A percentile compares a stretch with the other conserved stretches of the same genome.
Evolutionary conservation across 2,329 filamentous ascomycete species (phyloP).

Genomic region (Fusarium coicis): DNA sequence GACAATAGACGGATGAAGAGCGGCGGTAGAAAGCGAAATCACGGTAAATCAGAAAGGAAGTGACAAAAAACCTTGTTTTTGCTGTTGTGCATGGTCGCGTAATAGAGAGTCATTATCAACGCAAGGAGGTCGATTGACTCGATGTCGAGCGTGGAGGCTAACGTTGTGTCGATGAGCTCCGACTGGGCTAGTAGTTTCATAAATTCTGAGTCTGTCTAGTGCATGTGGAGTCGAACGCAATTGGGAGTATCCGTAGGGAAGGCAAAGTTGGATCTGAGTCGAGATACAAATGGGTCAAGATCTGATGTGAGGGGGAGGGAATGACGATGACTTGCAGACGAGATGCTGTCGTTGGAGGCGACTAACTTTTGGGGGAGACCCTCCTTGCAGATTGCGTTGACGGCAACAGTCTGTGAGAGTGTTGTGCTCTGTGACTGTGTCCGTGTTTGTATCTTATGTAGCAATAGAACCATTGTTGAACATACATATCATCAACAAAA

Average conservation of each 20-base stretch:
- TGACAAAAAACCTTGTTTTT: conserved; percentile 10
- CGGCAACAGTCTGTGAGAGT: neutral
- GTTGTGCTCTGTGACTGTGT: neutral
- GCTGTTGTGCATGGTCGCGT: conserved; percentile 15
- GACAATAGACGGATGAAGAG: conserved; percentile 13
- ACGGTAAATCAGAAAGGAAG: neutral
- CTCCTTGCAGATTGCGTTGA: conserved; percentile 10
- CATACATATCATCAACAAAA: neutral
- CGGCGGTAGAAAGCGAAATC: neutral
- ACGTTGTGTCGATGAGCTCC: conserved; percentile 1
- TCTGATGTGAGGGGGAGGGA: conserved; percentile 29
- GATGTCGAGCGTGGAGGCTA: conserved; percentile 9
- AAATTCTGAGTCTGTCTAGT: conserved; percentile 26
- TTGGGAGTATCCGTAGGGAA: conserved; percentile 18
- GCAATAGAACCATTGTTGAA: neutral
- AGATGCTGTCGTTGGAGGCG: neutral
- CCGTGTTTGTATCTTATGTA: neutral
- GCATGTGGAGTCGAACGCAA: conserved; percentile 37
- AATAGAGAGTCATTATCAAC: conserved; percentile 8
- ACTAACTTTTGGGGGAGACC: neutral
- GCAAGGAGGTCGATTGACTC: conserved; percentile 19
- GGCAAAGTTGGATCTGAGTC: conserved; percentile 23
- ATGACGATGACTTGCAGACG: conserved; percentile 24
- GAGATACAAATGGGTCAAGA: conserved; percentile 23
- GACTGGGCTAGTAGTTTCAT: conserved; percentile 33